These are phyloP conservation scores for Thalassiosira gravida DNA, from an alignment of 352 stramenopile species.

Conservation along the genomic window DNA sequence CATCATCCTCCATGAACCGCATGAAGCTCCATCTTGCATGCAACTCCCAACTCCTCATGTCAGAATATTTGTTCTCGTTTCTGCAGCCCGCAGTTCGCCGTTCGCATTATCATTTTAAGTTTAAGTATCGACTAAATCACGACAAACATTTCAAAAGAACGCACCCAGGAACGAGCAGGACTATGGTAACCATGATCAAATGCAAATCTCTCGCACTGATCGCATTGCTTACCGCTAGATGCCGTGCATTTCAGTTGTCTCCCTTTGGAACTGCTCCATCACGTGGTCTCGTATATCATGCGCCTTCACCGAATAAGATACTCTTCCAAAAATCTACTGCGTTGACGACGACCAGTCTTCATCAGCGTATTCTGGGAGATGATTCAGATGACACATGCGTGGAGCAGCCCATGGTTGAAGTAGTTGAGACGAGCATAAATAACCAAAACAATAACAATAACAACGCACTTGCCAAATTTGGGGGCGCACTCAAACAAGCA, in stretches of 20 bases:
- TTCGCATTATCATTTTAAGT: too few relatives aligned
- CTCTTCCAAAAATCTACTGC: background rate
- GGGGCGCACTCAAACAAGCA: background rate
- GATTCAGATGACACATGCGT: background rate
- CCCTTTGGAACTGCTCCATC: background rate
- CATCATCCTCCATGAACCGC: too few relatives aligned
- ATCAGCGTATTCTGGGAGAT: background rate
- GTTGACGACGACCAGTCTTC: background rate
- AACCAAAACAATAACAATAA: conserved; percentile 6
- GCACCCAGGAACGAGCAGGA: too few relatives aligned
- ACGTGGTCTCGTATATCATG: background rate
- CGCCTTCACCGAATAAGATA: background rate
- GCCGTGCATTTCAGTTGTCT: background rate
- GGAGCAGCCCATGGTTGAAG: background rate
- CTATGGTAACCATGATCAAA: too few relatives aligned
- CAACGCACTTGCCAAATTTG: background rate
- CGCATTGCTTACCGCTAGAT: too few relatives aligned
- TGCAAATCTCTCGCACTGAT: too few relatives aligned
- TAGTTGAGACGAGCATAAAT: background rate
- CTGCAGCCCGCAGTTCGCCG: too few relatives aligned
- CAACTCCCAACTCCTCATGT: too few relatives aligned
- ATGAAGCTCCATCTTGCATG: too few relatives aligned
- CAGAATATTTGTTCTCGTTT: too few relatives aligned
- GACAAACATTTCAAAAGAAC: too few relatives aligned
- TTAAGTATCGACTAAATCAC: too few relatives aligned